Percentiles rank a stretch among this genome's conserved stretches.
Evolutionary conservation across 192 early-diverging fungal genomes (phyloP).

Genomic region (Coemansia sp.): DNA sequence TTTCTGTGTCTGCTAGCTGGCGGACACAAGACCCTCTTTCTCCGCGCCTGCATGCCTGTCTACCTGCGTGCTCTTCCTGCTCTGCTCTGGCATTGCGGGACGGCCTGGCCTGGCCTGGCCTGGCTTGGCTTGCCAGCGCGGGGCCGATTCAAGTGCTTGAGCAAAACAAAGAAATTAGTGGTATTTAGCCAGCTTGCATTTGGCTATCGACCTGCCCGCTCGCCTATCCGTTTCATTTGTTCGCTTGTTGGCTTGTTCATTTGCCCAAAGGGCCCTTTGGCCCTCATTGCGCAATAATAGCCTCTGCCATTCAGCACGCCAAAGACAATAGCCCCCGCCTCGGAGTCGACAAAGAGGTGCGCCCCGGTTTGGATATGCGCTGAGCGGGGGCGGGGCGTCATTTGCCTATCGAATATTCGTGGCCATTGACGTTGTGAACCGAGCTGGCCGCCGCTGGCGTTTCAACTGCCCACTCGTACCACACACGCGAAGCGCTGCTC

Average conservation of each 20-base stretch:
- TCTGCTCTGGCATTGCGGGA: too few species aligned
- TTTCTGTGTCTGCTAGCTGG: background rate
- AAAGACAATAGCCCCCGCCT: background rate
- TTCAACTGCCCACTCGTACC: conserved; percentile 92
- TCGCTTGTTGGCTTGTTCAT: background rate
- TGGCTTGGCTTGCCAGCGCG: too few species aligned
- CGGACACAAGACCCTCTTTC: background rate
- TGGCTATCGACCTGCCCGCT: background rate
- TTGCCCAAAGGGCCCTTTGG: background rate
- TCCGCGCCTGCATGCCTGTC: background rate
- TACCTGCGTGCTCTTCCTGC: background rate
- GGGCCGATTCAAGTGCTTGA: too few species aligned
- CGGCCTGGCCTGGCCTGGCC: too few species aligned
- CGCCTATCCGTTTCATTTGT: background rate
- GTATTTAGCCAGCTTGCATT: background rate
- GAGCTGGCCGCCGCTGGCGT: conserved; percentile 9
- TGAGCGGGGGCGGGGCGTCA: conserved; percentile 5
- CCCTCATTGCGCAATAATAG: background rate
- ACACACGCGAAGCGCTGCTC: conserved; percentile 75
- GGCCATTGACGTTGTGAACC: conserved; percentile 41
- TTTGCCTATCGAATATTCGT: conserved; percentile 40
- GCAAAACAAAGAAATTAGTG: too few species aligned
- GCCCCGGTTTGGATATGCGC: background rate
- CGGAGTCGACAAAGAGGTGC: background rate
- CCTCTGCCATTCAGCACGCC: background rate